A percentile compares a stretch with the other conserved stretches of the same genome.
Evolutionary conservation across 805 yeast genomes (phyloP).

Genomic region (Dipodascopsis uninucleata): DNA sequence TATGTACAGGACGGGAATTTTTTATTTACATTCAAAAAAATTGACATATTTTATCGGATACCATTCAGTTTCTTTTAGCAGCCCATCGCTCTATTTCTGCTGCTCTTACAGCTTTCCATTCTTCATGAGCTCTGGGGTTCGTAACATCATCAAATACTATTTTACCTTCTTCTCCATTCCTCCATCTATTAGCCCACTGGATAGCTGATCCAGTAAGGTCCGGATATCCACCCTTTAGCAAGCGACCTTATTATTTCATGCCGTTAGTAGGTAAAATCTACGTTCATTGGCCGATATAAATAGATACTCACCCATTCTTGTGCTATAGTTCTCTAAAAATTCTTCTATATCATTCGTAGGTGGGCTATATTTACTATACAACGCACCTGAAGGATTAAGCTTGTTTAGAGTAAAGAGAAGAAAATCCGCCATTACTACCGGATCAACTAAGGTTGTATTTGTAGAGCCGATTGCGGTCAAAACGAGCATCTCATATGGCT

Average conservation of each 20-base stretch:
- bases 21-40: not conserved
- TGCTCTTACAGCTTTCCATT: conserved; percentile 20
- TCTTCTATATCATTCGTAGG: conserved; percentile 73
- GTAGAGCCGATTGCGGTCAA: conserved; percentile 74
- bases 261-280: conserved; percentile 19
- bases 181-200: conserved; percentile 59
- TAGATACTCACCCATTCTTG: conserved; percentile 14
- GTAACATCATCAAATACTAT: conserved; percentile 35
- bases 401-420: conserved; percentile 65
- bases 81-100: not conserved
- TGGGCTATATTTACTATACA: conserved; percentile 48
- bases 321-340: conserved; percentile 43
- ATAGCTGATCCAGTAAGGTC: conserved; percentile 62
- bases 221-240: conserved; percentile 32
- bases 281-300: too few species aligned
- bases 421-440: conserved; percentile 82
- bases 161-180: conserved; percentile 49
- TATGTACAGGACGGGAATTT: not conserved
- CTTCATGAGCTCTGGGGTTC: conserved; percentile 20
- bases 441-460: conserved; percentile 66
- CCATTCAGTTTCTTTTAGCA: not conserved
- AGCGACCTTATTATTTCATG: conserved; percentile 32
- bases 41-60: not conserved
- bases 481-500: conserved; percentile 66
- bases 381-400: conserved; percentile 33